Conservation (phyloP, 192 early-diverging fungal species). For the Pilaira anomala region DNA sequence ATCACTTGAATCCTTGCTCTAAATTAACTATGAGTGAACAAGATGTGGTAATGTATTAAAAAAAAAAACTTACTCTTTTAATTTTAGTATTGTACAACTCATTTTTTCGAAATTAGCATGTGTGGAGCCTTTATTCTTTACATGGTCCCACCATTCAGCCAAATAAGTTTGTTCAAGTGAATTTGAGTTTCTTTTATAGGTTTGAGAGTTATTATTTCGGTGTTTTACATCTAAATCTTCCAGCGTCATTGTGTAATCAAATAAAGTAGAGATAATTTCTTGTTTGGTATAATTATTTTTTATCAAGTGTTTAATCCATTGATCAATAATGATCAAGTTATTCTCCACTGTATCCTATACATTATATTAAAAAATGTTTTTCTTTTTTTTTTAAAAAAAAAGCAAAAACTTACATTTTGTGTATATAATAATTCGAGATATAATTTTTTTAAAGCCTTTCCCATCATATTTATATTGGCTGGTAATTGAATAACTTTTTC, state of each 20-base stretch:
- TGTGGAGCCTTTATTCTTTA: not conserved
- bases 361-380: too few species aligned
- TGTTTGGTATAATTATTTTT: not conserved
- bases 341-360: not conserved
- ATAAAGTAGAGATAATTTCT: not conserved
- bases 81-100: conserved; percentile 1
- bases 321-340: conserved; percentile 5
- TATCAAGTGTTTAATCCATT: not conserved
- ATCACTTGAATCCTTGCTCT: conserved; percentile 6
- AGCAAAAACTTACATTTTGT: not conserved
- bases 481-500: conserved; percentile 8
- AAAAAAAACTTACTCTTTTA: conserved; percentile 9
- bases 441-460: not conserved
- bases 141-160: conserved; percentile 10
- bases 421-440: conserved; percentile 6
- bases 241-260: not conserved
- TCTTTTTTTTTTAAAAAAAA: too few species aligned
- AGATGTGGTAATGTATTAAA: too few species aligned
- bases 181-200: not conserved
- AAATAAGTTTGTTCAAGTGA: not conserved
- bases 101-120: not conserved
- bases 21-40: too few species aligned
- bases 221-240: conserved; percentile 8
- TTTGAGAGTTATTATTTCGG: not conserved
- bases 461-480: not conserved